A percentile compares a stretch with the other conserved stretches of the same genome.
Evolutionary conservation across 2,329 filamentous ascomycete species (phyloP).

Genomic region (Diaporthe nobilis): DNA sequence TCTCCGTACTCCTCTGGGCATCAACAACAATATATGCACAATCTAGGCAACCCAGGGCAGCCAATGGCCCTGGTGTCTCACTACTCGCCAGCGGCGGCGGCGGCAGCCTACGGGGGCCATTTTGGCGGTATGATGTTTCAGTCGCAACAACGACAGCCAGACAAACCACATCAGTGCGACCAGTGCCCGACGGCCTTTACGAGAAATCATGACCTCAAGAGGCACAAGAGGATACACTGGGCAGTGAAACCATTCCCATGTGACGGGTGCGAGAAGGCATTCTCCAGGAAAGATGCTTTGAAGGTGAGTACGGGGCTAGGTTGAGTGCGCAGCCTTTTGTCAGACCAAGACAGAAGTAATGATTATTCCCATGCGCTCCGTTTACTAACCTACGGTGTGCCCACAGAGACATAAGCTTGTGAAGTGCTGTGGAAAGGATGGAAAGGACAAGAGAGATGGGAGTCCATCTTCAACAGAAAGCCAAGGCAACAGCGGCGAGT

Average conservation of each 20-base stretch:
- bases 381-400: constrained; percentile 42
- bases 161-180: constrained; percentile 95
- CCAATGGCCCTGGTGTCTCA: constrained; percentile 76
- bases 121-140: constrained; percentile 60
- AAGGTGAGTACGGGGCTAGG: constrained; percentile 77
- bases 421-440: constrained; percentile 70
- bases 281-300: constrained; percentile 94
- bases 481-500: constrained; percentile 40
- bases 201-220: constrained; percentile 94
- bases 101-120: constrained; percentile 37
- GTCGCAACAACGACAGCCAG: constrained; percentile 64
- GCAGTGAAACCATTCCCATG: constrained; percentile 97
- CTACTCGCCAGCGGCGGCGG: constrained; percentile 51
- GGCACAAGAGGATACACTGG: constrained; percentile 95
- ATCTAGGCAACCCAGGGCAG: constrained; percentile 79
- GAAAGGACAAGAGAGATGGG: constrained; percentile 43
- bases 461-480: constrained; percentile 38
- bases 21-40: constrained; percentile 71
- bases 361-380: too few species aligned
- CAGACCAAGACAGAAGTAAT: background rate
- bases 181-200: constrained; percentile 95
- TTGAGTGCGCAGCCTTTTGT: background rate
- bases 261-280: constrained; percentile 92
- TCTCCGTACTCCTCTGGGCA: constrained; percentile 57
- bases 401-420: constrained; percentile 73